These are phyloP conservation scores for Verticillium nubilum DNA, from an alignment of 2,329 filamentous ascomycete genomes.

Conservation along the genomic window DNA sequence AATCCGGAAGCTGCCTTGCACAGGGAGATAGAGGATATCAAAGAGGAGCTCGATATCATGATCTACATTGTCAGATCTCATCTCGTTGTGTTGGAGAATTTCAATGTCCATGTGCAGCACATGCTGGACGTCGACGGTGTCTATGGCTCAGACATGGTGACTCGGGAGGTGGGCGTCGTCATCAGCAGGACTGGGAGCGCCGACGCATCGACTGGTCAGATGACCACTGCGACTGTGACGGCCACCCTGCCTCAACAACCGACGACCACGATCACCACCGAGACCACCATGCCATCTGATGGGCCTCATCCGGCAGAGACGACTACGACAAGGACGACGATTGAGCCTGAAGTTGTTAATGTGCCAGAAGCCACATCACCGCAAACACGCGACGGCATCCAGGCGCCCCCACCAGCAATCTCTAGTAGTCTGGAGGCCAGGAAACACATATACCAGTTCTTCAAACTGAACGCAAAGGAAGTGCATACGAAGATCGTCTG, in stretches of 20 bases:
- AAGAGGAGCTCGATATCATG: conserved; percentile 43
- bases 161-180: background rate
- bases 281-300: background rate
- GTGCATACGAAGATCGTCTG: conserved; percentile 13
- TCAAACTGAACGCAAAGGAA: background rate
- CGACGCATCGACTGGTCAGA: background rate
- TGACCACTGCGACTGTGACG: background rate
- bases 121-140: background rate
- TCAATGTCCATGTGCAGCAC: conserved; percentile 15
- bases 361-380: background rate
- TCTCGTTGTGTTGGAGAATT: conserved; percentile 21
- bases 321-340: background rate
- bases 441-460: background rate
- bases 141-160: background rate
- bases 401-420: background rate
- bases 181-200: background rate
- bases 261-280: background rate
- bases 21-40: conserved; percentile 38
- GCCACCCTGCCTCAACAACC: background rate
- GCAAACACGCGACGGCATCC: background rate
- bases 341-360: background rate
- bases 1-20: conserved; percentile 35
- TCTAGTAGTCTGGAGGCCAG: background rate
- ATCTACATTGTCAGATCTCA: conserved; percentile 31
- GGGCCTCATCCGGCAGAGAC: background rate